Percentiles rank a stretch among this genome's conserved stretches.
Evolutionary conservation across 352 stramenopile species (phyloP).

Genomic region (Globisporangium cylindrosporum): DNA sequence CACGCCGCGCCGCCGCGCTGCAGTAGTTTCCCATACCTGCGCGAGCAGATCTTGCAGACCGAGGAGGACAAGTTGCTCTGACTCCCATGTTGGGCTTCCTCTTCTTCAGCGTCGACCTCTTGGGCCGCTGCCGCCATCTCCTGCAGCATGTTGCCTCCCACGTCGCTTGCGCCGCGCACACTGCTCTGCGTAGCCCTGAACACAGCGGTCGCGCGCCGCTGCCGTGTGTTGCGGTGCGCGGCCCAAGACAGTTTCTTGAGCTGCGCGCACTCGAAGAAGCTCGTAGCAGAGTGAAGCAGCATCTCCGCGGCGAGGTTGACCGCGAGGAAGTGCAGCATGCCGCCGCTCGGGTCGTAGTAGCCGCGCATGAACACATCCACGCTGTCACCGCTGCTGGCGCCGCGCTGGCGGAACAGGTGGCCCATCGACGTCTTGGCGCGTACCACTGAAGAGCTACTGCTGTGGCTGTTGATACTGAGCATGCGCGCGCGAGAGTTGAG

Average conservation of each 20-base stretch:
- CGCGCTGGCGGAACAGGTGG: slow-evolving; percentile 18
- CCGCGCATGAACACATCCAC: slow-evolving; percentile 25
- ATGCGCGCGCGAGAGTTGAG: slow-evolving; percentile 47
- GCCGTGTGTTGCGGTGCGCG: slow-evolving; percentile 23
- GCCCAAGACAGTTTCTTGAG: slow-evolving; percentile 65
- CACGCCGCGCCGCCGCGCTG: slow-evolving; percentile 27
- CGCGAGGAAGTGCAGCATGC: slow-evolving; percentile 40
- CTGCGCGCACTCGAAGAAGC: slow-evolving; percentile 46
- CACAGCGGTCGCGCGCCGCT: slow-evolving; percentile 19
- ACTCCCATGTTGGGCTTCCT: not conserved
- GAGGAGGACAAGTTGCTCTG: not conserved
- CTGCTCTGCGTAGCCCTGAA: slow-evolving; percentile 18
- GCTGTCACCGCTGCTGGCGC: not conserved
- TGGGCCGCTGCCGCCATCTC: slow-evolving; percentile 22
- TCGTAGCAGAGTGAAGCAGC: slow-evolving; percentile 38
- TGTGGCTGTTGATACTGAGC: slow-evolving; percentile 29
- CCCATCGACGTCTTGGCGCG: slow-evolving; percentile 20
- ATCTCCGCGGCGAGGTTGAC: slow-evolving; percentile 47
- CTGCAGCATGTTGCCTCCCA: slow-evolving; percentile 20
- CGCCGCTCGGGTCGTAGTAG: slow-evolving; percentile 40
- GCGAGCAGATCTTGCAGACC: slow-evolving; percentile 16
- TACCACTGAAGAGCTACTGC: not conserved
- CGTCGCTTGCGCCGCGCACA: not conserved
- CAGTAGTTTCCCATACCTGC: slow-evolving; percentile 23
- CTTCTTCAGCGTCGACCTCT: slow-evolving; percentile 17